Base-by-base conservation (phyloP, 768 basidiomycete genomes). In the Lanmaoa rubissima region DNA sequence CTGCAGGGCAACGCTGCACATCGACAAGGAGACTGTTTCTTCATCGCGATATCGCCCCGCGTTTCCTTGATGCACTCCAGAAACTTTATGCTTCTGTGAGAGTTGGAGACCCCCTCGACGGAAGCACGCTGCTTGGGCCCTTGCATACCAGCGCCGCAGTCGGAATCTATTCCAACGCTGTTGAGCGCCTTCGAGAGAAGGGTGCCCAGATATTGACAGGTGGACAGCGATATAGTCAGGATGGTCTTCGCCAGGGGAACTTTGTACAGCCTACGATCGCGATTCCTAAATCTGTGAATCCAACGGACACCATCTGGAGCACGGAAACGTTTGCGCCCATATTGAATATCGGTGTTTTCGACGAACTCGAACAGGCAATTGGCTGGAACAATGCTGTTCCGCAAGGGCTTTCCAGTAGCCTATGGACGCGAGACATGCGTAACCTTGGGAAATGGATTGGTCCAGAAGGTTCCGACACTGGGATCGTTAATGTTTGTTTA, bases 381-480 rank as follows among this genome's bases (percentile, higher is more conserved):
- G 78, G 78, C 67, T 92, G 88, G 87, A 95, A 96, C 71, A 96
- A 96, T 71, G 82, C 80, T 41, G 94, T 96, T 51, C 88, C 88
- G 13, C 93, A 87, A 81, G 94, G 94, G n/a, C 74, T 96, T 55
- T 93, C 91, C 43, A 92, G 91, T 66, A 90, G 90, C 58, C 77
- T 97, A 2, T 98, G 95, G 90, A 95, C 95, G 49, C 83, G 84
- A 40, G 88, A 92, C 65, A 65, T 98, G 48, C 78, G 88, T 57
- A 86, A 88, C 63, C 76, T 97, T 51, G 93, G 95, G 50, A 90
- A 85, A 74, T 97, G 94, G 92, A 87, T 96, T 61, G 93, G 94
- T 13, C 89, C 94, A 40, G 79, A 80, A 56, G 95, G 95, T 32
- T 90, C 88, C 26, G 96, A 98, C 70, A 79, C 89, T 40, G 96